Percentiles rank a stretch among this genome's conserved stretches.
These are phyloP conservation scores for Pleurotus cornucopiae DNA, from an alignment of 768 basidiomycete species.

Conservation along the genomic window DNA sequence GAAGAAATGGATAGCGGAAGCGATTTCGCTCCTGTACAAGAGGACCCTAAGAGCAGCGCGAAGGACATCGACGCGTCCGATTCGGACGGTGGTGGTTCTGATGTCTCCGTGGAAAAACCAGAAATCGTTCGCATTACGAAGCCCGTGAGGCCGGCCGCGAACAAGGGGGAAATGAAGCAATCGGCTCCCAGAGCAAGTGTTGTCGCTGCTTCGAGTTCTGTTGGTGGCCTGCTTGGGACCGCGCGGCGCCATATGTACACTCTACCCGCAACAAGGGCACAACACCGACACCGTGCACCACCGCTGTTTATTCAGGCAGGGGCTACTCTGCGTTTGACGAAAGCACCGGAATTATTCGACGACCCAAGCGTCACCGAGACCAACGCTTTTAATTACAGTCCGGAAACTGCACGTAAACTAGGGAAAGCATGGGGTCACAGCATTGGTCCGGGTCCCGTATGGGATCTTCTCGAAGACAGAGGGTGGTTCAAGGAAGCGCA, in stretches of 20 bases:
- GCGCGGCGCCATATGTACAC: conserved; percentile 50
- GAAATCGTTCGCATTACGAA: neutral
- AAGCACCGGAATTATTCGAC: conserved; percentile 34
- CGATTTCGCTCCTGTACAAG: conserved; percentile 50
- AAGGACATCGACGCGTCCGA: conserved; percentile 17
- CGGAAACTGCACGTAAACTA: conserved; percentile 48
- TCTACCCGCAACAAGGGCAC: conserved; percentile 59
- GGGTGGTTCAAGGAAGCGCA: conserved; percentile 71
- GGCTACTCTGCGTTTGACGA: conserved; percentile 56
- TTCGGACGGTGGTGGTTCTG: conserved; percentile 14
- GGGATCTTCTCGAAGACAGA: conserved; percentile 76
- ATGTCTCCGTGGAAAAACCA: conserved; percentile 3
- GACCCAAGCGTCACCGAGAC: conserved; percentile 39
- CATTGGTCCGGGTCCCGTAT: conserved; percentile 71
- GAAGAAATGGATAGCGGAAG: conserved; percentile 43
- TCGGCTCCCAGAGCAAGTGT: conserved; percentile 10
- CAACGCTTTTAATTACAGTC: conserved; percentile 49
- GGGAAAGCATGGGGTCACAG: conserved; percentile 73
- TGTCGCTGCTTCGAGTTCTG: conserved; percentile 7
- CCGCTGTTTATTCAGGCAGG: conserved; percentile 50
- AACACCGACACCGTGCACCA: conserved; percentile 71
- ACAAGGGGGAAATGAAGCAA: conserved; percentile 24
- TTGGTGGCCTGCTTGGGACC: conserved; percentile 25
- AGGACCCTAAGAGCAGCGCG: conserved; percentile 18
- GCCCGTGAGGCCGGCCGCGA: conserved; percentile 20